Evolutionary conservation across 176 grass and related monocot species (phyloP).

Genomic region (Dendrocalamus sinicus): DNA sequence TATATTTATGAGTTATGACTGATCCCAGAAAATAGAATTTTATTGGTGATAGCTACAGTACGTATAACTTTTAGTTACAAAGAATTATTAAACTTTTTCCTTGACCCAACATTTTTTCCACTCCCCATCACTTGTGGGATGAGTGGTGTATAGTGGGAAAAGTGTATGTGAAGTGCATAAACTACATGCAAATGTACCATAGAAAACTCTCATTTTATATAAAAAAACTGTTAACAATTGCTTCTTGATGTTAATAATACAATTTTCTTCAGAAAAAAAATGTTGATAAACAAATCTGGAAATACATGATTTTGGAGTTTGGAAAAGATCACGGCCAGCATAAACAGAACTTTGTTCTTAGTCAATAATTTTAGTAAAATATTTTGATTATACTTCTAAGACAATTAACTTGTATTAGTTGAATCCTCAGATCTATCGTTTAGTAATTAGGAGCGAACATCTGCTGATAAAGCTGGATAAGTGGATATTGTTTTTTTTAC

Average conservation of each 20-base stretch:
- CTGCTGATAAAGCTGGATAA: constrained; percentile 18
- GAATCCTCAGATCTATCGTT: not conserved
- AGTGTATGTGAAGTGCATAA: not conserved
- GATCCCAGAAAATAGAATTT: not conserved
- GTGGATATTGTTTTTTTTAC: not conserved
- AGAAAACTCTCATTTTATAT: not conserved
- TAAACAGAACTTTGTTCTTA: not conserved
- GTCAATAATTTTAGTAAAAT: constrained; percentile 18
- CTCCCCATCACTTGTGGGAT: not conserved
- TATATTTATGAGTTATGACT: not conserved
- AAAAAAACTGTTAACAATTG: not conserved
- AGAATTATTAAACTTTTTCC: not conserved
- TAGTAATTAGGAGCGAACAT: not conserved
- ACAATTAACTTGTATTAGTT: not conserved
- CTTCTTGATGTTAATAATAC: constrained; percentile 2
- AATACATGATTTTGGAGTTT: constrained; percentile 18
- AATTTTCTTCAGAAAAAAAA: not conserved
- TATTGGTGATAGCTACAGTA: not conserved
- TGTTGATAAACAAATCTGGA: constrained; percentile 8
- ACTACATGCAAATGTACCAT: not conserved
- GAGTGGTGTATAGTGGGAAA: not conserved
- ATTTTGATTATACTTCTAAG: not conserved
- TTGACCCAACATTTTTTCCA: not conserved
- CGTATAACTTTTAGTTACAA: not conserved
- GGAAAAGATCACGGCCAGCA: not conserved